Evolutionary conservation across 1,139 yeast species (phyloP), one percentile per base, ranked within the genome.

Genomic region (Blastobotrys apis): DNA sequence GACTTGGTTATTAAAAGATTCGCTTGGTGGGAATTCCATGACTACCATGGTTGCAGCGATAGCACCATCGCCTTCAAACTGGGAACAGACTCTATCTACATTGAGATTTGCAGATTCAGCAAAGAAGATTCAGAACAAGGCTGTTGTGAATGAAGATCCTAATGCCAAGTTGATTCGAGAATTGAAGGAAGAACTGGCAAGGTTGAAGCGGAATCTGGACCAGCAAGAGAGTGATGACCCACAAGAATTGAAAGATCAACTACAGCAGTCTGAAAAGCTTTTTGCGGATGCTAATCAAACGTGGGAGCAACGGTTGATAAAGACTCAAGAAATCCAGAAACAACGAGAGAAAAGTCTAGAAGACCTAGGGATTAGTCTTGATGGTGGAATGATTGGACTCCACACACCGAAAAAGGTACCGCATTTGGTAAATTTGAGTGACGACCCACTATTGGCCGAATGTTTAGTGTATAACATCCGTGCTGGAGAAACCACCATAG

Each of bases 81-180:
- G 74, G 54, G 88, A 82, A n/a, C 92, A 84, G 54, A 79, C 85
- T 0, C 63, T 75, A 48, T 82, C 84, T 31, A 83, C 92, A 0
- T 66, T 84, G 46, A 69, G 84, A 47, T 84, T 83, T 57, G 92
- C 92, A 1, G 80, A 77, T 27, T 75, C 81, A 47, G 90, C 84
- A 1, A 82, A 83, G 58, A 72, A 69, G 53, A 83, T 84, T 52
- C 73, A 74, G 50, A 81, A 86, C 19, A 62, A 67, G 5, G 92
- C 87, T 0, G 71, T 57, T 17, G 59, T 70, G 35, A 75, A 75
- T 49, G 67, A 69, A 49, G 74, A 69, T 42, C 59, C 63, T 15
- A 56, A 53, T 39, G 58, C 60, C 10, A 56, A 52, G 41, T 48
- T 61, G 15, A 55, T 61, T 8, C 43, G 63, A 12, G 60, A 59